Conservation (phyloP, 208 protist species). For the Crithidia thermophila region DNA sequence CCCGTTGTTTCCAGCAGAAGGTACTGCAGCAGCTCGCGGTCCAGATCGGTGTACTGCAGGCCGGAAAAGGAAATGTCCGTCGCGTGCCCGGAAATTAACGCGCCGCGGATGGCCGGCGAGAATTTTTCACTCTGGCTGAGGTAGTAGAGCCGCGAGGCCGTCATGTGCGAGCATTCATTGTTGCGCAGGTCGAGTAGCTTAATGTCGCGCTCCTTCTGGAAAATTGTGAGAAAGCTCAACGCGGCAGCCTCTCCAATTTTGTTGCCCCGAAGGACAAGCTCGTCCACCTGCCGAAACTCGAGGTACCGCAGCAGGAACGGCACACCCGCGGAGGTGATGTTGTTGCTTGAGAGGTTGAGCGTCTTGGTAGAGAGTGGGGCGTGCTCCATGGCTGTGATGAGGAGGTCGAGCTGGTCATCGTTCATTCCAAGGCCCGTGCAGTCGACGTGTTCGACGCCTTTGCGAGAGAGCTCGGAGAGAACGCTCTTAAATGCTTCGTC, state of each 20-base stretch:
- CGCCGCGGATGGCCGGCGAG: constrained; percentile 38
- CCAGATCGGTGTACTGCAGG: constrained; percentile 53
- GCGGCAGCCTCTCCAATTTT: constrained; percentile 71
- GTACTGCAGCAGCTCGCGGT: constrained; percentile 61
- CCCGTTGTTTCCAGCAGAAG: constrained; percentile 44
- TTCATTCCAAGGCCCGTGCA: constrained; percentile 38
- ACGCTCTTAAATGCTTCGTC: constrained; percentile 45
- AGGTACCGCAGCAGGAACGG: constrained; percentile 48
- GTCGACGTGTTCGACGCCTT: constrained; percentile 52
- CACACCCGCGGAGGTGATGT: constrained; percentile 58
- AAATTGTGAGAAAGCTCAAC: constrained; percentile 52
- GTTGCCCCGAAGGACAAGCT: constrained; percentile 65
- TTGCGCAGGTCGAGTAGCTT: constrained; percentile 44
- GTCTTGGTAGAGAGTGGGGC: constrained; percentile 39
- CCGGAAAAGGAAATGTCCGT: constrained; percentile 54
- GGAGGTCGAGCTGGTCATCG: constrained; percentile 54
- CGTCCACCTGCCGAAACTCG: constrained; percentile 34
- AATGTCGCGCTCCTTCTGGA: constrained; percentile 25
- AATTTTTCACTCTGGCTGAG: constrained; percentile 47
- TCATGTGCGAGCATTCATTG: constrained; percentile 50
- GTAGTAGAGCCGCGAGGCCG: constrained; percentile 51
- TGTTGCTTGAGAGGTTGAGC: constrained; percentile 63
- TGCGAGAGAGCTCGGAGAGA: constrained; percentile 41
- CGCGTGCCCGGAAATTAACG: constrained; percentile 44
- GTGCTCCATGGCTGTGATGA: constrained; percentile 70